These are phyloP conservation scores for Aspergillus sclerotiicarbonarius DNA, from an alignment of 495 filamentous ascomycete species.

Conservation along the genomic window DNA sequence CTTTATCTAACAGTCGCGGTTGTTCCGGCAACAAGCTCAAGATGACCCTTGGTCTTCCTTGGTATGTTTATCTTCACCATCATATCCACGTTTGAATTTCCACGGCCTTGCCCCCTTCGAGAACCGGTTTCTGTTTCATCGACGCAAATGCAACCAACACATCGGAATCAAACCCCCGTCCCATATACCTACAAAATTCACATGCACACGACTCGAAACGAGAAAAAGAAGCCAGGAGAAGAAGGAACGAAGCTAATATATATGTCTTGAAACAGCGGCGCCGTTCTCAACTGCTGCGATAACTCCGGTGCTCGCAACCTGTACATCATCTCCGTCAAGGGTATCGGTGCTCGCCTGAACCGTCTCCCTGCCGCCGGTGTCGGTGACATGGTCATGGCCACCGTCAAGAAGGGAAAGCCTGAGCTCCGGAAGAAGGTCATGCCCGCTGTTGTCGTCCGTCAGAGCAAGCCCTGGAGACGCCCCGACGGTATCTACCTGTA, in stretches of 20 bases:
- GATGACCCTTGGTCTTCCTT: constrained; percentile 99
- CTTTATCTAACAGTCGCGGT: constrained; percentile 57
- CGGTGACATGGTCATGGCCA: constrained; percentile 99
- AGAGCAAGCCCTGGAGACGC: constrained; percentile 98
- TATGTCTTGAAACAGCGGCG: too few species aligned
- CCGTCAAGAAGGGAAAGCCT: constrained; percentile 99
- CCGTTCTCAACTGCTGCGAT: constrained; percentile 96
- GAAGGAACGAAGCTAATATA: constrained; percentile 16
- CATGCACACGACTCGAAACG: neutral
- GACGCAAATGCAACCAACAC: neutral
- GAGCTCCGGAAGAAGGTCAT: constrained; percentile 99
- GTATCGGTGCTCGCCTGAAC: constrained; percentile 97
- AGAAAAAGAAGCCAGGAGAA: constrained; percentile 6
- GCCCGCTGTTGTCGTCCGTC: constrained; percentile 96
- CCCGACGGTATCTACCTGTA: constrained; percentile 97
- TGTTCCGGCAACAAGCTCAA: constrained; percentile 99
- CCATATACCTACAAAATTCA: neutral
- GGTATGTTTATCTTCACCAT: constrained; percentile 59
- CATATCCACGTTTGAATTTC: neutral
- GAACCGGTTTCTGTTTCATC: neutral
- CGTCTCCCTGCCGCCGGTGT: constrained; percentile 96
- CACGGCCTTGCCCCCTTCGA: neutral
- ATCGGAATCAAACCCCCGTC: neutral
- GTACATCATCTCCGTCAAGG: constrained; percentile 99
- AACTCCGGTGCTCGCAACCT: constrained; percentile 98